Conservation (phyloP, 257 asterid genomes). For the Solanum neorickii region DNA sequence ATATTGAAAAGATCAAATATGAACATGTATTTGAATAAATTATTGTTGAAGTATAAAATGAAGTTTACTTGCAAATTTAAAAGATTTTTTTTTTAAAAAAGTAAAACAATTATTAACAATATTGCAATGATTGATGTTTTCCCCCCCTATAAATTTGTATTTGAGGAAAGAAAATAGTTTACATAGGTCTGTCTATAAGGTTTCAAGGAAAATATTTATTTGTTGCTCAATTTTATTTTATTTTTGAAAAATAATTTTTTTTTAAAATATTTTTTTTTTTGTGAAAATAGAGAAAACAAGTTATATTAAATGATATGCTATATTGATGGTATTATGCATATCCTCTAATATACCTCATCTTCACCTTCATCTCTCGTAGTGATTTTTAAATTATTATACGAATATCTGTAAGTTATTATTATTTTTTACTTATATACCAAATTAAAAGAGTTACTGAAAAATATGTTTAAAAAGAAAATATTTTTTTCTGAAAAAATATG, state of each 20-base stretch:
- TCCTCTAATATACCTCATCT: background rate
- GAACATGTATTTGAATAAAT: background rate
- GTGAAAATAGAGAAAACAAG: background rate
- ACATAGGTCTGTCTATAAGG: too few relatives aligned
- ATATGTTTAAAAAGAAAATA: too few relatives aligned
- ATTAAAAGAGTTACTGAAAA: background rate
- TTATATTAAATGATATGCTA: fast-evolving
- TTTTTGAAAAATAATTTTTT: background rate
- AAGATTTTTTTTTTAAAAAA: background rate
- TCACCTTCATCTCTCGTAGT: background rate
- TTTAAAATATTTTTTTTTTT: background rate
- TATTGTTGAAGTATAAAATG: background rate
- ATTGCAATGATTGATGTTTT: background rate
- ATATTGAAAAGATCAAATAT: background rate
- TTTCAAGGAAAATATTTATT: too few relatives aligned
- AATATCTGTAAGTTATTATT: too few relatives aligned
- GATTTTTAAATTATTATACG: background rate
- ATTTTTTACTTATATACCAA: background rate
- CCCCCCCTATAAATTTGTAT: too few relatives aligned
- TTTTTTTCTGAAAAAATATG: background rate
- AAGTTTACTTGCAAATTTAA: background rate
- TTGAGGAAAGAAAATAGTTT: too few relatives aligned
- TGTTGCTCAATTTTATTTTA: background rate
- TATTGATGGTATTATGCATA: background rate
- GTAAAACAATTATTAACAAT: background rate